Evolutionary conservation across 805 yeast genomes (phyloP), one percentile per base, ranked within the genome.

Genomic region (Yarrowia porcina): DNA sequence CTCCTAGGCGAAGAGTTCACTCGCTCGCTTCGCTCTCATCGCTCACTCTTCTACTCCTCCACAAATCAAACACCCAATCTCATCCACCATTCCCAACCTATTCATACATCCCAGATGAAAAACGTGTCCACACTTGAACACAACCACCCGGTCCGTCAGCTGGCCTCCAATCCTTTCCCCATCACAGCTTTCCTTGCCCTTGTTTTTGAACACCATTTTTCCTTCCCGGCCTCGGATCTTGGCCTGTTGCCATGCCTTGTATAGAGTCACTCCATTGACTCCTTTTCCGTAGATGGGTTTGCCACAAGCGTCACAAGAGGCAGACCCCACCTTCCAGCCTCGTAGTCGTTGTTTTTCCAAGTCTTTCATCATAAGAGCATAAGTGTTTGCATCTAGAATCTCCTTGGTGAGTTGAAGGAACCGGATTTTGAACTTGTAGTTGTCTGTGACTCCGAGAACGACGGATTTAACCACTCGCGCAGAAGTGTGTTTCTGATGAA

Each of bases 231-330:
- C 45, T 44, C 32, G 63, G 61, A 41, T 67, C 64, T 52, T 66
- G 57, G 64, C 65, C 62, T 75, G 72, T 10, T 74, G 68, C 63
- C 74, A 69, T 47, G 71, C 72, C 54, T 65, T 76, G 44, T 79
- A 77, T 61, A 82, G 81, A 39, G 81, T 77, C 9, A 74, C 77
- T 1, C 82, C 75, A 23, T 79, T 75, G 2, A 88, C 70, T 1
- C 83, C 83, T 1, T 82, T 72, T 0, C 97, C 97, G 85, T 91
- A 86, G 33, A 91, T 75, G 20, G 76, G 76, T 65, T 84, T 84
- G 1, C 90, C 92, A 73, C 97, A 92, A 0, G 87, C 82, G 35
- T 87, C 87, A 72, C 97, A 92, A 52, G 80, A 83, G 36, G 79
- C 76, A 27, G 76, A 75, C 1, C 79, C 67, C 1, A 80, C 77